Conservation (phyloP, 352 stramenopile genomes). For the Pythium brachiatum region DNA sequence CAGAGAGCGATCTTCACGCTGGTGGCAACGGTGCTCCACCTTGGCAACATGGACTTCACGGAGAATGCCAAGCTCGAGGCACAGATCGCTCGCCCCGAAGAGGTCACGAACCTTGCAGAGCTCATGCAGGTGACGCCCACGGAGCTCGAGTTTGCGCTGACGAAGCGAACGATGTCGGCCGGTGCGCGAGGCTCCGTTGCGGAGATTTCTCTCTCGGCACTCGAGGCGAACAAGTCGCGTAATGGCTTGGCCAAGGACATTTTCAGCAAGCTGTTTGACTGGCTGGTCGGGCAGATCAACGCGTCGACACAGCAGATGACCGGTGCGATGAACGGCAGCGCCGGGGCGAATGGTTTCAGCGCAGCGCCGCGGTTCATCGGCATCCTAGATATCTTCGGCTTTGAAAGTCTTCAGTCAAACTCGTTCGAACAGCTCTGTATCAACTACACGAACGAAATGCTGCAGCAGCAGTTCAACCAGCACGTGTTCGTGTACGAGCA, state of each 20-base stretch:
- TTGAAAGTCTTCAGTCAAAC: constrained; percentile 93
- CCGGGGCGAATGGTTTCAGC: constrained; percentile 18
- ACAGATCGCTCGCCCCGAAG: constrained; percentile 56
- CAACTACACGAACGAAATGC: constrained; percentile 96
- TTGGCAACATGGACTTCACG: constrained; percentile 95
- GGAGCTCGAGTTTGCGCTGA: constrained; percentile 88
- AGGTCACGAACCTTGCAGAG: constrained; percentile 72
- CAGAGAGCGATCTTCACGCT: constrained; percentile 95
- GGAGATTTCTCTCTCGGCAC: constrained; percentile 77
- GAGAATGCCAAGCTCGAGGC: constrained; percentile 87
- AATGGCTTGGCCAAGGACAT: constrained; percentile 96
- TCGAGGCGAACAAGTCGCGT: constrained; percentile 83
- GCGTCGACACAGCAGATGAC: constrained; percentile 79
- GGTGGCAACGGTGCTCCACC: constrained; percentile 95
- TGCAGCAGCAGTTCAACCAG: constrained; percentile 95
- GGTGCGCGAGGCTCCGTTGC: constrained; percentile 82
- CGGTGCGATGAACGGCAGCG: constrained; percentile 15
- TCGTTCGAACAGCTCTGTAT: constrained; percentile 97
- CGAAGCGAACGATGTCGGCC: constrained; percentile 85
- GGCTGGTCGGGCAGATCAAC: constrained; percentile 95
- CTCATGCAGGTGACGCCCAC: constrained; percentile 83
- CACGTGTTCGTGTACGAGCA: constrained; percentile 98
- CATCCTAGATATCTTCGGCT: constrained; percentile 97
- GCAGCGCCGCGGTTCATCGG: constrained; percentile 86
- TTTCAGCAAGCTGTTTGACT: constrained; percentile 96